phyloP scores from a whole-genome alignment of 208 protist species.

The Trypanosoma caninum region DNA sequence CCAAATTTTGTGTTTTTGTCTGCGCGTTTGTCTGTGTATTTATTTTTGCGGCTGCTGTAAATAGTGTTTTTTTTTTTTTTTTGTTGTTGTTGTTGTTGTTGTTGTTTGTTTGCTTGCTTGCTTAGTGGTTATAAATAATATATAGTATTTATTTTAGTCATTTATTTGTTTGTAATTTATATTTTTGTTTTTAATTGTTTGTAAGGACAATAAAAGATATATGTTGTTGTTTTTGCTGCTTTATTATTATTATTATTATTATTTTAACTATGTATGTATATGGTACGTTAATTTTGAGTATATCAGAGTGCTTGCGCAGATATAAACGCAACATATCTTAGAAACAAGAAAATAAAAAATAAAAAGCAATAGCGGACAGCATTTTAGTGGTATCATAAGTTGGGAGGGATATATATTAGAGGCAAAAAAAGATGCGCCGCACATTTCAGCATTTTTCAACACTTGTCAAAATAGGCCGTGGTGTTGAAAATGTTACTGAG shows the following conservation, averaged over 20 bases:
- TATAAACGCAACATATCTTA: no score
- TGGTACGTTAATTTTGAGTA: background rate
- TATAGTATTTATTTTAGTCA: background rate
- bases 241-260: no score
- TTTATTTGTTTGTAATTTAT: background rate
- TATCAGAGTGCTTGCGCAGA: no score
- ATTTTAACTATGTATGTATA: slow-evolving; percentile 1
- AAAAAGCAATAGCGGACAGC: background rate
- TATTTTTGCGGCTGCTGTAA: background rate
- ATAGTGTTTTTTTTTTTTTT: slow-evolving; percentile 1
- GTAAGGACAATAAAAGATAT: no score
- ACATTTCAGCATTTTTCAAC: slow-evolving; percentile 44
- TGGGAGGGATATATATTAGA: no score
- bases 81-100: background rate
- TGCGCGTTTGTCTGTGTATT: background rate
- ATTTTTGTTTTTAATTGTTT: background rate
- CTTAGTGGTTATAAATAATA: slow-evolving; percentile 7
- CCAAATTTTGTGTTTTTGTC: background rate
- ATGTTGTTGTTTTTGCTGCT: no score
- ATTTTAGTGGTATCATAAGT: no score
- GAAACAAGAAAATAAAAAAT: background rate
- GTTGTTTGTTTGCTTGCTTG: slow-evolving; percentile 13
- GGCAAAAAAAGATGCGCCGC: slow-evolving; percentile 43
- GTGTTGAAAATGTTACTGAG: slow-evolving; percentile 72
- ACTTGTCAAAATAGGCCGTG: slow-evolving; percentile 78